phyloP scores from a whole-genome alignment of 441 rosid species.

The Populus hybrid region DNA sequence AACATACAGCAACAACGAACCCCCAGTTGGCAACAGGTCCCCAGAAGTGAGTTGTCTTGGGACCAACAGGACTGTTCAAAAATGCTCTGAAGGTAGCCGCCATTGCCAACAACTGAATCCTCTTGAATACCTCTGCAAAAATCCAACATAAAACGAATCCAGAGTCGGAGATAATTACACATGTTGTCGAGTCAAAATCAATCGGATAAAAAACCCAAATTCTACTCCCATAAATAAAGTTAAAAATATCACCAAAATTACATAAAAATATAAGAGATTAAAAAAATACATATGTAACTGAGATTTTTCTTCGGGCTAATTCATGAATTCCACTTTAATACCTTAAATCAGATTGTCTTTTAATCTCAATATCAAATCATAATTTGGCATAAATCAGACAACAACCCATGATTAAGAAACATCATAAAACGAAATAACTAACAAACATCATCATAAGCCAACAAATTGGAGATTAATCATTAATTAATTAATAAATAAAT shows the following conservation, averaged over 20 bases:
- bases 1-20: slow-evolving; percentile 76
- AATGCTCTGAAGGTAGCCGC: slow-evolving; percentile 74
- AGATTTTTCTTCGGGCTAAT: no score
- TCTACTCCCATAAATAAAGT: background rate
- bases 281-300: no score
- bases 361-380: background rate
- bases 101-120: slow-evolving; percentile 14
- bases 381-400: background rate
- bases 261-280: no score
- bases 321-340: background rate
- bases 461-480: background rate
- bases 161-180: background rate
- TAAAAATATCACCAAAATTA: no score
- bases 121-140: slow-evolving; percentile 13
- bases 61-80: slow-evolving; percentile 94
- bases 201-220: background rate
- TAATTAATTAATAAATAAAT: no score
- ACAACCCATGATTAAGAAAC: background rate
- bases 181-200: no score
- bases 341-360: background rate
- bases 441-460: background rate
- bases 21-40: slow-evolving; percentile 99
- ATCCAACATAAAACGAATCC: background rate
- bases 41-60: slow-evolving; percentile 95
- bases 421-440: background rate